Conservation (phyloP, 352 stramenopile genomes). For the Phytophthora sojae region DNA sequence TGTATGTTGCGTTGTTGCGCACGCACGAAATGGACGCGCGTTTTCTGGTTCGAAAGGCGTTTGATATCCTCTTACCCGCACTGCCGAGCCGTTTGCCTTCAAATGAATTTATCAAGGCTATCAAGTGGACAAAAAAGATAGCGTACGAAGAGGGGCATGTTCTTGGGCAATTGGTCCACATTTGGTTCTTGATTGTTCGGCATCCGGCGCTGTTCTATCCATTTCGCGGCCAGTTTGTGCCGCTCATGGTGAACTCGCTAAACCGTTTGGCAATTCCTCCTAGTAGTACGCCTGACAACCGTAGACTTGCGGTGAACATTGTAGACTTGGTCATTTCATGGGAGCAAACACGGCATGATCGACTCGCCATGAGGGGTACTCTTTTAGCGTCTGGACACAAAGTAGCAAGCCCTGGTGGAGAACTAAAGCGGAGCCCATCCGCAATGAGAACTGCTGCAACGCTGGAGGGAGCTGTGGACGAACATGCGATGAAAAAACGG, state of each 20-base stretch:
- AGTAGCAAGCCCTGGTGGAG: conserved; percentile 25
- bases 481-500: conserved; percentile 53
- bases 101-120: conserved; percentile 95
- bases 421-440: conserved; percentile 48
- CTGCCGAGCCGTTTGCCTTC: conserved; percentile 90
- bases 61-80: conserved; percentile 96
- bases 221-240: conserved; percentile 94
- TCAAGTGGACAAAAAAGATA: conserved; percentile 98
- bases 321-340: conserved; percentile 97
- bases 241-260: conserved; percentile 97
- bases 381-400: conserved; percentile 13
- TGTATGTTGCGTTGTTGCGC: conserved; percentile 95
- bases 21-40: conserved; percentile 95
- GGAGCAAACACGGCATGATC: conserved; percentile 89
- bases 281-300: conserved; percentile 94
- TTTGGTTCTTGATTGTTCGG: conserved; percentile 97
- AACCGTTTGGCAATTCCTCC: conserved; percentile 95
- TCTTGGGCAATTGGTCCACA: conserved; percentile 96
- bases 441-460: conserved; percentile 24
- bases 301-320: conserved; percentile 93
- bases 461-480: conserved; percentile 16
- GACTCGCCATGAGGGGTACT: conserved; percentile 44
- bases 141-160: conserved; percentile 98
- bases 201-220: conserved; percentile 95
- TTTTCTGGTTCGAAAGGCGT: conserved; percentile 93